These are phyloP conservation scores for Clavaria fumosa DNA, from an alignment of 768 basidiomycete genomes.

Conservation along the genomic window DNA sequence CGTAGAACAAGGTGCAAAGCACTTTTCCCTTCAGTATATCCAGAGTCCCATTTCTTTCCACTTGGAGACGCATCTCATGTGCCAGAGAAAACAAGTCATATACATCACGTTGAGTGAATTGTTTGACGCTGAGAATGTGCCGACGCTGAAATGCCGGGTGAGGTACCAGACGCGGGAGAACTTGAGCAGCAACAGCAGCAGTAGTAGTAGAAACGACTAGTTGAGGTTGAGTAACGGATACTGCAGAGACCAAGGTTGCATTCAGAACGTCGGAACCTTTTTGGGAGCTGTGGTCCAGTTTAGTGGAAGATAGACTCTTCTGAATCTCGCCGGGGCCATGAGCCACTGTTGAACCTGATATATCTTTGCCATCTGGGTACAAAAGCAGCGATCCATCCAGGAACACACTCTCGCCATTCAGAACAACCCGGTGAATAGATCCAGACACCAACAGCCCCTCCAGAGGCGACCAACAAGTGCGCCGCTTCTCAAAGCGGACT, in stretches of 20 bases:
- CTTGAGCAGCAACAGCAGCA: constrained; percentile 18
- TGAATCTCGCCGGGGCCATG: constrained; percentile 18
- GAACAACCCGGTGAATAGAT: constrained; percentile 76
- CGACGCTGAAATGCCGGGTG: constrained; percentile 87
- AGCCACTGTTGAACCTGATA: constrained; percentile 44
- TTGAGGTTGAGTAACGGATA: constrained; percentile 11
- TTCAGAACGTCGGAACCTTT: constrained; percentile 16
- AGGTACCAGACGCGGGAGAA: constrained; percentile 36
- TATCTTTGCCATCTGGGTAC: constrained; percentile 48
- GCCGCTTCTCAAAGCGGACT: constrained; percentile 34
- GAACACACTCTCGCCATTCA: constrained; percentile 80
- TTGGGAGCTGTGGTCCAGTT: constrained; percentile 16
- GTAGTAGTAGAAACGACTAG: constrained; percentile 16
- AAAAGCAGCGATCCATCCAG: constrained; percentile 67
- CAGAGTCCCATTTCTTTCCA: constrained; percentile 77
- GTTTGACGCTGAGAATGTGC: constrained; percentile 89
- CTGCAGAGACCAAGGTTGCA: constrained; percentile 13
- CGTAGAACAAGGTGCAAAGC: constrained; percentile 87
- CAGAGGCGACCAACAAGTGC: constrained; percentile 72
- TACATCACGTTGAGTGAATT: constrained; percentile 78
- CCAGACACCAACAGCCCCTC: constrained; percentile 47
- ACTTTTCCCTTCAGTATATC: constrained; percentile 87
- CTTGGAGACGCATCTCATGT: constrained; percentile 91
- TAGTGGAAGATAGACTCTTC: constrained; percentile 11
- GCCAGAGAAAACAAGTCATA: constrained; percentile 91